phyloP scores from a whole-genome alignment of 2,329 filamentous ascomycete genomes.

The Clonostachys byssicola region DNA sequence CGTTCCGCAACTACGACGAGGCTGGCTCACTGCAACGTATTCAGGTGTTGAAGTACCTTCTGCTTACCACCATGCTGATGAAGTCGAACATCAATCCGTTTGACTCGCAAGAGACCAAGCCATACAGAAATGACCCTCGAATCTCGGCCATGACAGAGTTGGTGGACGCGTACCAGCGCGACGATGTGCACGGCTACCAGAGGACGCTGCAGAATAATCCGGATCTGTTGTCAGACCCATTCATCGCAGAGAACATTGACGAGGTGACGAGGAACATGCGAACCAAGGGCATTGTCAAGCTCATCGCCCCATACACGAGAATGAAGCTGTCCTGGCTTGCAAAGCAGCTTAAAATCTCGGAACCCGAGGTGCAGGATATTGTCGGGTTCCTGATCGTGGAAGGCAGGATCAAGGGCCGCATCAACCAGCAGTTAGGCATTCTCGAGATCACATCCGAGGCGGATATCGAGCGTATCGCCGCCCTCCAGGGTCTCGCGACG shows the following conservation, averaged over 20 bases:
- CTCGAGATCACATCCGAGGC: conserved; percentile 74
- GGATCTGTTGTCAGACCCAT: conserved; percentile 85
- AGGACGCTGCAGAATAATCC: conserved; percentile 81
- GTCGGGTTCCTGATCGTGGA: conserved; percentile 92
- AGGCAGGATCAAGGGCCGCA: conserved; percentile 78
- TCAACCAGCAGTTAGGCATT: conserved; percentile 82
- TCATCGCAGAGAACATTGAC: conserved; percentile 98
- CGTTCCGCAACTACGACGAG: conserved; percentile 98
- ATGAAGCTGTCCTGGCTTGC: conserved; percentile 89
- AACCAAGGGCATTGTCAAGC: conserved; percentile 88
- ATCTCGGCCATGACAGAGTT: conserved; percentile 97
- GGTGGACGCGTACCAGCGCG: conserved; percentile 92
- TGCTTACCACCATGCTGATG: conserved; percentile 97
- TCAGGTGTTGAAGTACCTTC: conserved; percentile 94
- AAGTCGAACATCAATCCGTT: conserved; percentile 98
- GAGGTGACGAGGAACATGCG: conserved; percentile 98
- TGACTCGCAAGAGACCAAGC: conserved; percentile 97
- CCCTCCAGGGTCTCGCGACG: conserved; percentile 68
- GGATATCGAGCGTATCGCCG: conserved; percentile 70
- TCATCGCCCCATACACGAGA: conserved; percentile 91
- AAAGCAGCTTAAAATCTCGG: conserved; percentile 78
- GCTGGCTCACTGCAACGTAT: conserved; percentile 94
- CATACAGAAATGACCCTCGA: conserved; percentile 91
- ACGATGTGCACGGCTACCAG: conserved; percentile 91
- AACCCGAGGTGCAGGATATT: conserved; percentile 89